Conservation (phyloP, 192 early-diverging fungal genomes). For the Entomortierella lignicola region DNA sequence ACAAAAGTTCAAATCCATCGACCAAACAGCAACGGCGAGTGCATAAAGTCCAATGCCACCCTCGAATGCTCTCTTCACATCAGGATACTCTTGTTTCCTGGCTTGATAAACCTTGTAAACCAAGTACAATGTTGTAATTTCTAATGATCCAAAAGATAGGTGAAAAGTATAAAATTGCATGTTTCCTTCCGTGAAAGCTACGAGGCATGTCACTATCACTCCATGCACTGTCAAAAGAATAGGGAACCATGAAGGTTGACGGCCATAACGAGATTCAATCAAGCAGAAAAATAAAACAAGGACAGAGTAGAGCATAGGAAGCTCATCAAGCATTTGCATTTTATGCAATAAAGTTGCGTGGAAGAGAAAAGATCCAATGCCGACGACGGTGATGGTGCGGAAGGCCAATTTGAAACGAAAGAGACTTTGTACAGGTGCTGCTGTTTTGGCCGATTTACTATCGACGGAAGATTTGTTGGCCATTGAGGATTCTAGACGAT, state of each 20-base stretch:
- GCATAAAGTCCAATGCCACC: conserved; percentile 30
- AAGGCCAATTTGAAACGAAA: conserved; percentile 66
- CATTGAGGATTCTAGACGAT: conserved; percentile 29
- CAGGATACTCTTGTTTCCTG: conserved; percentile 31
- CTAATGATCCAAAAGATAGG: conserved; percentile 33
- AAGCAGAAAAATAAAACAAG: conserved; percentile 52
- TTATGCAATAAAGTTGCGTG: conserved; percentile 78
- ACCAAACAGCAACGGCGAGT: conserved; percentile 36
- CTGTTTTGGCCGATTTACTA: not conserved
- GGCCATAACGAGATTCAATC: conserved; percentile 55
- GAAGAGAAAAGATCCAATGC: conserved; percentile 81
- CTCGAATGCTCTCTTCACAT: conserved; percentile 48
- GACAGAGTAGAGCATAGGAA: conserved; percentile 55
- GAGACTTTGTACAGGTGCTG: conserved; percentile 25
- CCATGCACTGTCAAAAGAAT: conserved; percentile 57
- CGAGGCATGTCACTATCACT: conserved; percentile 49
- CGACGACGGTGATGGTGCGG: conserved; percentile 74
- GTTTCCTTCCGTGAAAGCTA: conserved; percentile 36
- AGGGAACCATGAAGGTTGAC: conserved; percentile 58
- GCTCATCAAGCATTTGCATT: conserved; percentile 76
- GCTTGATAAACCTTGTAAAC: conserved; percentile 38
- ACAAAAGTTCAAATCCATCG: conserved; percentile 52
- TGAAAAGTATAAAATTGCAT: conserved; percentile 45
- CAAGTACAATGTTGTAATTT: conserved; percentile 25
- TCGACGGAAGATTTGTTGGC: not conserved